These are phyloP conservation scores for Lipomyces japonicus DNA, from an alignment of 805 yeast genomes.

Conservation along the genomic window DNA sequence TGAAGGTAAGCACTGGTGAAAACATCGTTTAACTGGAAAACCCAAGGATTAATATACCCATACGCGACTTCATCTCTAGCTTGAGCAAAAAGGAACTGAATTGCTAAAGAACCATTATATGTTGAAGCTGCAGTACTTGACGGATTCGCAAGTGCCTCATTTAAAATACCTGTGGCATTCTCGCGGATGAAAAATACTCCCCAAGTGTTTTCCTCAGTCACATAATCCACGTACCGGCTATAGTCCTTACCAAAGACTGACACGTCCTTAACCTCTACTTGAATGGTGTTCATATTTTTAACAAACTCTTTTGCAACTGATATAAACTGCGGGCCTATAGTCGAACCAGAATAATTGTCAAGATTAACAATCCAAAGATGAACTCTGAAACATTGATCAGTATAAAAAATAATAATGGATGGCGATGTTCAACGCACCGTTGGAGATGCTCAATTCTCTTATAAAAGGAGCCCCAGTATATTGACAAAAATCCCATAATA, in stretches of 20 bases:
- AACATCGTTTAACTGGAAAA: conserved; percentile 25
- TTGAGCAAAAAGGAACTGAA: conserved; percentile 51
- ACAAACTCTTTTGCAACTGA: conserved; percentile 15
- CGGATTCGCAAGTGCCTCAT: conserved; percentile 43
- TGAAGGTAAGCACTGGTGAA: not conserved
- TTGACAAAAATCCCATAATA: conserved; percentile 39
- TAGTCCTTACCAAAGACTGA: conserved; percentile 35
- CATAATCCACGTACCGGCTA: conserved; percentile 44
- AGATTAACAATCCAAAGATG: conserved; percentile 42
- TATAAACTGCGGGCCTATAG: conserved; percentile 37
- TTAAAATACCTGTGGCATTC: conserved; percentile 45
- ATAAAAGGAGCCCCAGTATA: conserved; percentile 51
- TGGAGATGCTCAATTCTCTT: conserved; percentile 35
- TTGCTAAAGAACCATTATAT: conserved; percentile 35
- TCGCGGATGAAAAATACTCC: conserved; percentile 51
- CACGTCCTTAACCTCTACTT: conserved; percentile 34
- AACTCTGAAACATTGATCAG: not conserved
- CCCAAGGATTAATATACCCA: conserved; percentile 46
- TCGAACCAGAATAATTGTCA: conserved; percentile 34
- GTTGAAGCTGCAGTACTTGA: conserved; percentile 9
- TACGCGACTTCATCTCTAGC: conserved; percentile 59
- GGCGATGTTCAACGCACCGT: conserved; percentile 40
- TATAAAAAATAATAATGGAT: no score
- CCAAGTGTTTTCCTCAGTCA: conserved; percentile 57
- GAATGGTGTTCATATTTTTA: conserved; percentile 35